phyloP scores from a whole-genome alignment of 176 grass and related monocot species.

The Oryza meyeriana region DNA sequence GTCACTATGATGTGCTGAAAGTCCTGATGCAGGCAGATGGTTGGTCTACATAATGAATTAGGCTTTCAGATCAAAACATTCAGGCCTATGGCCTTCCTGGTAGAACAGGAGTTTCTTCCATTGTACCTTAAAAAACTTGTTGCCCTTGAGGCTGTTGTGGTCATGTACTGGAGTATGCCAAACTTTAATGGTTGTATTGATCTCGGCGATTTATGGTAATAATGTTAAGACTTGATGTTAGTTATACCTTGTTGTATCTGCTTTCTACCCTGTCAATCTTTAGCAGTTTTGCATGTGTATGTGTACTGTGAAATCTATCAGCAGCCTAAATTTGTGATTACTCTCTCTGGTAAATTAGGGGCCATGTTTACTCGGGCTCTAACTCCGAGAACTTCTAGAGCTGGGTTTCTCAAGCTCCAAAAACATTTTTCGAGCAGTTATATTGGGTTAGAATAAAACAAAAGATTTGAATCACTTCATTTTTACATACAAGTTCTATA shows the following conservation, averaged over 20 bases:
- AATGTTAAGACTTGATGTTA: background rate
- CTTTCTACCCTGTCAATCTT: background rate
- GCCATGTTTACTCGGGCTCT: background rate
- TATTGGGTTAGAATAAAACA: too few relatives aligned
- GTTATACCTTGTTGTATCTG: background rate
- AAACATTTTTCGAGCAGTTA: too few relatives aligned
- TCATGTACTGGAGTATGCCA: background rate
- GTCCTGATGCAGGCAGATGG: constrained; percentile 27
- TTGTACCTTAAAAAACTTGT: background rate
- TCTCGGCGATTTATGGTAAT: background rate
- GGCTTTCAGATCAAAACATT: background rate
- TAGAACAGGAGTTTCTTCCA: background rate
- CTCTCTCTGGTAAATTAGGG: background rate
- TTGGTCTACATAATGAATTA: background rate
- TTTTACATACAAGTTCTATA: too few relatives aligned
- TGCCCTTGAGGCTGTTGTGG: background rate
- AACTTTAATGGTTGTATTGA: background rate
- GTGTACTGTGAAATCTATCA: background rate
- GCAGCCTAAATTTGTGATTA: background rate
- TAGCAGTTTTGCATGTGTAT: background rate
- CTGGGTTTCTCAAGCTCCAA: too few relatives aligned
- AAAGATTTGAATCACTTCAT: too few relatives aligned
- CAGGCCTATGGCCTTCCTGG: background rate
- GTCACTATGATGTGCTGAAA: constrained; percentile 46
- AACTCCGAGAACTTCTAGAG: background rate